Evolutionary conservation across 176 grass and related monocot species (phyloP), one percentile per base, ranked within the genome.

Genomic region (Neostapfia colusana): DNA sequence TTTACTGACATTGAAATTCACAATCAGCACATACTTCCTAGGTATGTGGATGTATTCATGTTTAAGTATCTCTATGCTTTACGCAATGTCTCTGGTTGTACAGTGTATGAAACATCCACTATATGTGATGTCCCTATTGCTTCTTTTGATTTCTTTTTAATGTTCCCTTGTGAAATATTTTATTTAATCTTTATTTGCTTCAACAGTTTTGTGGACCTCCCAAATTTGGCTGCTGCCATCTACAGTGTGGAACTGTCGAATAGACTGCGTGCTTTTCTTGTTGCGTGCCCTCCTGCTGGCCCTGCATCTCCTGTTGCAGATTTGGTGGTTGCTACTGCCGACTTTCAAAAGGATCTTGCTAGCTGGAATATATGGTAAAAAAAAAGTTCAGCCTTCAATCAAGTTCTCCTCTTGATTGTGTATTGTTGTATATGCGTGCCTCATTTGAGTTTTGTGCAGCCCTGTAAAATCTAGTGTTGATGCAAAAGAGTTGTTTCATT

Each of bases 1-100:
- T 99, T 92, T 86, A 99, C 87, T 9, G 95, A 99, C 81, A 99
- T 99, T 64, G 92, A 99, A 92, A 95, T 99, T 76, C 95, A 99
- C 78, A 92, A 99, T 82, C 89, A 95, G 6, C 95, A 99, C 74
- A 86, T 95, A 59, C 89, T 99, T 53, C 95, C 95, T 25, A 99
- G 95, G 95, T 99, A 70, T 0, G 24, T 42, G 41, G 13, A 13
- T 65, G 41, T 88, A 61, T 80, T 23, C 18, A 67, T 18, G 11
- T 18, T 70, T 65, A 4, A 24, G 14, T 75, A 15, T 44, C 25
- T 23, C 25, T 72, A 43, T 76, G 46, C 4, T 60, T 45, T 77
- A 5, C 9, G n/a, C n/a, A 21, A 23, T 24, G n/a, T 56, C 53
- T 56, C 53, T 56, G 53, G n/a, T 56, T 77, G 21, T 58, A 23